Conservation (phyloP, 2,329 filamentous ascomycete genomes). For the Colletotrichum noveboracense region DNA sequence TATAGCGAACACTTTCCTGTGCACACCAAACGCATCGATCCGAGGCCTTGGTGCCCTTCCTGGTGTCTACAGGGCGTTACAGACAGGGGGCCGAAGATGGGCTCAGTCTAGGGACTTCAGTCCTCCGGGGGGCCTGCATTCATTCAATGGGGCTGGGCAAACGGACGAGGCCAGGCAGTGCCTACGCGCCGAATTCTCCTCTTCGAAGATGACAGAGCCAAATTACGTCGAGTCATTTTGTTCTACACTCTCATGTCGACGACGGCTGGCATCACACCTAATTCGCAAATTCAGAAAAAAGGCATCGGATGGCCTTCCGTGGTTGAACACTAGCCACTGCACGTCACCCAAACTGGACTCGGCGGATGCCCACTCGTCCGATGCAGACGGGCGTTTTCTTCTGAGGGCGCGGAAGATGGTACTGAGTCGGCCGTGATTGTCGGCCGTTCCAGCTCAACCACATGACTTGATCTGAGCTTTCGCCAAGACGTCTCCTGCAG, state of each 20-base stretch:
- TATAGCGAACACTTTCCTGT: constrained; percentile 4
- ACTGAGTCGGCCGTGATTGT: not conserved
- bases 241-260: not conserved
- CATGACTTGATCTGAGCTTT: not conserved
- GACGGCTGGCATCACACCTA: not conserved
- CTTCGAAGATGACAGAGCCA: not conserved
- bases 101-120: not conserved
- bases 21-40: not conserved
- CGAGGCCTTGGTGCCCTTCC: not conserved
- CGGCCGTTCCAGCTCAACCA: not conserved
- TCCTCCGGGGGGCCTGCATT: not conserved
- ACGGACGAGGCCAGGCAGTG: not conserved
- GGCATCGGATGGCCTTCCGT: not conserved
- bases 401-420: not conserved
- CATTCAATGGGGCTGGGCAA: not conserved
- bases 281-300: not conserved
- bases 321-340: not conserved
- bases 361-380: not conserved
- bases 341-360: not conserved
- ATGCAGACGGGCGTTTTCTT: not conserved
- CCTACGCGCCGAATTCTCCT: not conserved
- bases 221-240: not conserved
- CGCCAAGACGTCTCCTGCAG: not conserved
- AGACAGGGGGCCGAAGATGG: not conserved
- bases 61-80: not conserved